Evolutionary conservation across 371 early-diverging fungal genomes (phyloP), one percentile per base, ranked within the genome.

Genomic region (Lichtheimia ramosa): DNA sequence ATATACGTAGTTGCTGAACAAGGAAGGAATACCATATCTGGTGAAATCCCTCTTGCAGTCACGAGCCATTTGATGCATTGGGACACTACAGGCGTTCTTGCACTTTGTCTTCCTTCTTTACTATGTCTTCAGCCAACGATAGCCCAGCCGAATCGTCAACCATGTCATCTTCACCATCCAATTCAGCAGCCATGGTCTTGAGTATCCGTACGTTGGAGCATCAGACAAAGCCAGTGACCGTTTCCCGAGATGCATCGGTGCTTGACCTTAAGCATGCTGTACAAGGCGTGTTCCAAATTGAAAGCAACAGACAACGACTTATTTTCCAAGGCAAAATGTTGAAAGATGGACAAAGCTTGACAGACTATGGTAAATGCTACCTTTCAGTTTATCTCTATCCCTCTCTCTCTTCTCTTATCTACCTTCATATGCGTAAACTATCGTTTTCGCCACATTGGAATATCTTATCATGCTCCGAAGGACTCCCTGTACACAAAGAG

Each of bases 321-420:
- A 85, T 85, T 61, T 85, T 82, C 54, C 83, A 82, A 62, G 86
- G 86, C 51, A 71, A 76, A 56, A 81, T 85, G 0, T 68, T 85
- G 34, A 80, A 74, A 46, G 84, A 85, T 56, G 84, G 82, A 43
- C 80, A 83, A 41, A 54, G 61, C 13, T 56, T 85, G 54, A 61
- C 73, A 0, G 83, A 85, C 40, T 85, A 85, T 66, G 81, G 85
- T 85, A 81, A 59, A 13, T 14, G 34, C 10, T 8, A 10, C 34
- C 10, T 34, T 34, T 10, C 6, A 34, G 34, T 8, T 34, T 34
- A 34, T 34, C 34, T 34, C 34, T 34, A 27, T 34, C 16, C 27
- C 12, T 34, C 18, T 51, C 34, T 34, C 25, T 12, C 14, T 18
- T 50, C 21, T 50, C 25, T 51, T 51, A 25, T 51, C 23, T 16